Evolutionary conservation across 352 stramenopile species (phyloP).

Genomic region (Albugo laibachii): DNA sequence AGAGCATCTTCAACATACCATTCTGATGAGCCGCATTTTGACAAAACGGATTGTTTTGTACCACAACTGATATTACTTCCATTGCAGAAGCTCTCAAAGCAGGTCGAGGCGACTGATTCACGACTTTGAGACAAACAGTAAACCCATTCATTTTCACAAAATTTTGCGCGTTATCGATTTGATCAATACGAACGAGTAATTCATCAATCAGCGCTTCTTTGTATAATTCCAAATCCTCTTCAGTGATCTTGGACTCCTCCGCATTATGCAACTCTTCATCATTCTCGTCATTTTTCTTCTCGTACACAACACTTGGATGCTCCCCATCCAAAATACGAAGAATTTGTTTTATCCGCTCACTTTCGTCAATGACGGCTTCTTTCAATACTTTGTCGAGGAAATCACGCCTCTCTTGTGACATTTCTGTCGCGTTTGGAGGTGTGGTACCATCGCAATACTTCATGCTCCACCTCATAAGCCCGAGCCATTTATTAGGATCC

Average conservation of each 20-base stretch:
- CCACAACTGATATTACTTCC: conserved; percentile 59
- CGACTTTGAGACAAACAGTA: conserved; percentile 29
- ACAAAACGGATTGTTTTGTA: conserved; percentile 75
- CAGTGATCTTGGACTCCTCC: conserved; percentile 11
- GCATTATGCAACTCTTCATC: conserved; percentile 10
- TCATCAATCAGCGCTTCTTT: conserved; percentile 67
- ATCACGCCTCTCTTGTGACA: conserved; percentile 50
- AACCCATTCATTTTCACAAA: conserved; percentile 73
- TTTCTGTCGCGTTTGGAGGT: conserved; percentile 33
- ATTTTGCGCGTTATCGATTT: conserved; percentile 79
- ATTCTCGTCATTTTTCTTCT: conserved; percentile 10
- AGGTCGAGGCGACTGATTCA: conserved; percentile 24
- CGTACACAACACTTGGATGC: conserved; percentile 45
- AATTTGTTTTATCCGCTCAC: conserved; percentile 66
- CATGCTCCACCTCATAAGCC: conserved; percentile 79
- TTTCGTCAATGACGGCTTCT: conserved; percentile 71
- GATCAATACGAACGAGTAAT: conserved; percentile 64
- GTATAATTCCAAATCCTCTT: conserved; percentile 56
- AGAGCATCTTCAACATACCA: conserved; percentile 48
- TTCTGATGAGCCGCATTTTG: conserved; percentile 46
- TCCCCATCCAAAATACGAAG: conserved; percentile 64
- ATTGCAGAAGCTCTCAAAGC: conserved; percentile 38
- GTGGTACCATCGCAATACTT: conserved; percentile 60
- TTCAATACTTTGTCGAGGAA: conserved; percentile 74
- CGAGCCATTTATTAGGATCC: conserved; percentile 74